phyloP scores from a whole-genome alignment of 352 stramenopile species.

The Globisporangium lucens region DNA sequence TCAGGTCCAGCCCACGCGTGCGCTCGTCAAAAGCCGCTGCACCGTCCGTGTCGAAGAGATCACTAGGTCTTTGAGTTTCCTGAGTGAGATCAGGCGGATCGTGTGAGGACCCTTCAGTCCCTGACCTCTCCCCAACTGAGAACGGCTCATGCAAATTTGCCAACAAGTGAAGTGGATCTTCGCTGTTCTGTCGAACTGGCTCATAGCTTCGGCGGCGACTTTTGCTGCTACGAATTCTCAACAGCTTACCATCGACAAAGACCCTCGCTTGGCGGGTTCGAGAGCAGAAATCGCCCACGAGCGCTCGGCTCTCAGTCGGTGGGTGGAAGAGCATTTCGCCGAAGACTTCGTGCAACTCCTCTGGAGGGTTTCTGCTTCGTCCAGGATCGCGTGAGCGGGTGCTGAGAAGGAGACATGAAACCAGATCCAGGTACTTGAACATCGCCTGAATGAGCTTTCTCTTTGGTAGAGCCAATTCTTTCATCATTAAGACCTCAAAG shows the following conservation, averaged over 20 bases:
- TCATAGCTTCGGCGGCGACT: background rate
- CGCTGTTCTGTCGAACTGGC: background rate
- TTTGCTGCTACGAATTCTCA: background rate
- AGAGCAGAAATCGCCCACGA: background rate
- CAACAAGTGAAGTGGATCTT: background rate
- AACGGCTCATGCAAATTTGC: background rate
- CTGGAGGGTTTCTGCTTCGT: background rate
- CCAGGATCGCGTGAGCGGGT: background rate
- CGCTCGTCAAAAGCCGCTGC: background rate
- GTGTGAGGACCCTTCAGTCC: background rate
- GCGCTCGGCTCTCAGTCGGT: background rate
- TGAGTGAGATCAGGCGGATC: background rate
- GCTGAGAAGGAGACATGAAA: background rate
- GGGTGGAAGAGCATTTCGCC: background rate
- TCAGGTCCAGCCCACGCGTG: conserved; percentile 5
- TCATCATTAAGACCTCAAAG: background rate
- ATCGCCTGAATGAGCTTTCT: background rate
- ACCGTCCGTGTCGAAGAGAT: background rate
- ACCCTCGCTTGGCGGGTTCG: background rate
- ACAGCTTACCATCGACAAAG: background rate
- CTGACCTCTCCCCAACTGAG: background rate
- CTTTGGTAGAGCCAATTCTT: background rate
- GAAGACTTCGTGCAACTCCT: background rate
- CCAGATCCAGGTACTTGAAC: background rate
- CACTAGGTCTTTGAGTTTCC: background rate